Evolutionary conservation across 257 asterid species (phyloP), one percentile per base, ranked within the genome.

Genomic region (Galeopsis tetrahit): DNA sequence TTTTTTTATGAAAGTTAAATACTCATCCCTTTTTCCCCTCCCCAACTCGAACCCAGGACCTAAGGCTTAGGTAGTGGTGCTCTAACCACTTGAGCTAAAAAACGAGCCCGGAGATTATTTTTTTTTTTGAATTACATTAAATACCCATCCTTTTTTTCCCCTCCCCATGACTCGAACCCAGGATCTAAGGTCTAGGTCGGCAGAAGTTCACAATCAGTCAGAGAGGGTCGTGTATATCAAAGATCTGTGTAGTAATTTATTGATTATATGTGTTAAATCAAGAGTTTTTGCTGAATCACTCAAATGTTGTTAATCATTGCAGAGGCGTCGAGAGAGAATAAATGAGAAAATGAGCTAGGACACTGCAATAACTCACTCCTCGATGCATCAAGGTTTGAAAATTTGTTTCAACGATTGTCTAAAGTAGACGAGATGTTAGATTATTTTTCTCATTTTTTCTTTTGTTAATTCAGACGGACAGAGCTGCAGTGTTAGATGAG

Each of bases 241-340:
- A 40, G 14, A 21, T 17, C 2, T 35, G 33, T 21, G 15, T 13
- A 5, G 10, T 56, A 2, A 32, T 33, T 56, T 49, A 2, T 49
- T 4, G 28, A 49, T 32, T 2, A 33, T 64, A 14, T 1, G 10
- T 57, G 10, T 14, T 44, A 35, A 4, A 15, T 44, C 58, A 1
- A 44, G 10, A 38, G 51, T 28, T 17, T 7, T 55, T 75, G 63
- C 61, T 83, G 7, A 32, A 15, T 71, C 7, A 65, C 51, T 39
- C 7, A 17, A 32, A 33, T 44, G 49, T 2, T 72, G 72, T 65
- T 62, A 15, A 67, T 69, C 17, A 2, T 21, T 76, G 73, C 86
- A 92, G 97, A 87, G 89, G 80, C 96, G 97, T 46, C 85, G 96
- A 39, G 96, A 88, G 74, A 82, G 96, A 76, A 89, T 92, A 77